Conservation (phyloP, 768 basidiomycete genomes). For the button mushroom (Agaricus bisporus) region DNA sequence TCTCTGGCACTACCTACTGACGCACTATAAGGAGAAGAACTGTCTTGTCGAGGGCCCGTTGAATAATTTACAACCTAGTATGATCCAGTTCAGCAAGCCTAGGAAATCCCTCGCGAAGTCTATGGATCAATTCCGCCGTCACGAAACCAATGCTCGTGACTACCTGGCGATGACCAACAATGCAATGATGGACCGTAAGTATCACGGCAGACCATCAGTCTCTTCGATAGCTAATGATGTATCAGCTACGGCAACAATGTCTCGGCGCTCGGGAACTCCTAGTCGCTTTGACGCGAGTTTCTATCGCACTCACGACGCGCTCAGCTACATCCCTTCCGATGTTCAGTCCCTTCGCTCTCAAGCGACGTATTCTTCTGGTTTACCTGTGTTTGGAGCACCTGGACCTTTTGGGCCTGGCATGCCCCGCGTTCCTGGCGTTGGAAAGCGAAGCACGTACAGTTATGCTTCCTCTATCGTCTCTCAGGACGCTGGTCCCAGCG, state of each 20-base stretch:
- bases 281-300: conserved; percentile 95
- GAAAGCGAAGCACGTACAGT: conserved; percentile 72
- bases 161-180: conserved; percentile 42
- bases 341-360: conserved; percentile 95
- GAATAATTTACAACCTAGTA: conserved; percentile 92
- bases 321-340: conserved; percentile 93
- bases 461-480: conserved; percentile 93
- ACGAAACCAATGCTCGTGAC: conserved; percentile 88
- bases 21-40: conserved; percentile 95
- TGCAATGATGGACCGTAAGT: conserved; percentile 47
- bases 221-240: not conserved
- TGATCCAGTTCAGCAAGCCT: conserved; percentile 99
- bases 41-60: conserved; percentile 95
- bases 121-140: conserved; percentile 89
- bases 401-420: conserved; percentile 67
- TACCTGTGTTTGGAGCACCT: conserved; percentile 74
- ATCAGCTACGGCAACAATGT: conserved; percentile 24
- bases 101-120: conserved; percentile 83
- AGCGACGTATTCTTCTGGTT: conserved; percentile 89
- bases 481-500: conserved; percentile 74
- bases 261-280: conserved; percentile 79
- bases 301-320: conserved; percentile 91
- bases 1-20: conserved; percentile 95
- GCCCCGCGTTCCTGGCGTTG: conserved; percentile 55
- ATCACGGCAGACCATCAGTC: not conserved